These are phyloP conservation scores for Theileria annulata DNA, from an alignment of 169 alveolate genomes.

Conservation along the genomic window DNA sequence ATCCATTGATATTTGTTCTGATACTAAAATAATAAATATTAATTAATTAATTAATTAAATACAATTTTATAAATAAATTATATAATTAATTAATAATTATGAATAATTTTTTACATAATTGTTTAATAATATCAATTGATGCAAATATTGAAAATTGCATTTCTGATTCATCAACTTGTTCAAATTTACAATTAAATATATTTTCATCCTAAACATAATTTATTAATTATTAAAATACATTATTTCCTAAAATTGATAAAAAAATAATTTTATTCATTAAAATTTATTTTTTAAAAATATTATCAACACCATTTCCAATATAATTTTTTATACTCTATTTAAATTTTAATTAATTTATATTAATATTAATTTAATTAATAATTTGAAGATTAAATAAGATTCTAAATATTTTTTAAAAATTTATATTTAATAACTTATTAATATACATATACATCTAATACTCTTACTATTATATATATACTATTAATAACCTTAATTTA, in stretches of 20 bases:
- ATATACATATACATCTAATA: too few relatives aligned
- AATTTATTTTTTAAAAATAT: too few relatives aligned
- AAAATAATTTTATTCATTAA: neutral
- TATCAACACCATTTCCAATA: too few relatives aligned
- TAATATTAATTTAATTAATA: too few relatives aligned
- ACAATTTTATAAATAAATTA: neutral
- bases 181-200: constrained; percentile 34
- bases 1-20: constrained; percentile 30
- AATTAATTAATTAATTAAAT: neutral
- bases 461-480: too few relatives aligned
- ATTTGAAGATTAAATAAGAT: too few relatives aligned
- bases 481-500: too few relatives aligned
- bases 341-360: too few relatives aligned
- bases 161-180: constrained; percentile 49
- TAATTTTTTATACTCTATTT: too few relatives aligned
- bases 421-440: too few relatives aligned
- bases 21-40: constrained; percentile 22
- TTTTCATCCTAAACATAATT: constrained; percentile 34
- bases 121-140: constrained; percentile 57
- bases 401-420: too few relatives aligned
- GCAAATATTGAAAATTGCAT: constrained; percentile 64
- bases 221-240: neutral
- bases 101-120: constrained; percentile 28
- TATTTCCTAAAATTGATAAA: neutral
- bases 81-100: neutral